phyloP scores from a whole-genome alignment of 2,329 filamentous ascomycete genomes.

The Eutypella sp. region DNA sequence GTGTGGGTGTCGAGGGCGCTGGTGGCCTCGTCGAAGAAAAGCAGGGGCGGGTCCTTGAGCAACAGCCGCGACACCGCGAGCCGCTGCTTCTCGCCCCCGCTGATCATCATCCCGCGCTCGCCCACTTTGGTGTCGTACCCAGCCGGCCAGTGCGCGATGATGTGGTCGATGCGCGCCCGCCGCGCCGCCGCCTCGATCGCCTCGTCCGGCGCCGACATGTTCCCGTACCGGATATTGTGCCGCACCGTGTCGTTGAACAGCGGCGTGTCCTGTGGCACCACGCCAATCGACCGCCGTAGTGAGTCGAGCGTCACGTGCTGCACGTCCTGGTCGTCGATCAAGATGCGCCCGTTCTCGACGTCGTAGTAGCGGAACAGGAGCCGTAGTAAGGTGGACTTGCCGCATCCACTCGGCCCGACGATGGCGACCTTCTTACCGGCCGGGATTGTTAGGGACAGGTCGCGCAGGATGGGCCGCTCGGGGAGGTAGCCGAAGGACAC shows the following conservation, averaged over 20 bases:
- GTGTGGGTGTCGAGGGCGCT: conserved; percentile 91
- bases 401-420: conserved; percentile 91
- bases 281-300: conserved; percentile 79
- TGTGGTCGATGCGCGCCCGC: conserved; percentile 80
- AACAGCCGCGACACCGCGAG: conserved; percentile 78
- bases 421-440: conserved; percentile 95
- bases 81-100: conserved; percentile 88
- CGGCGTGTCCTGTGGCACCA: conserved; percentile 95
- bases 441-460: conserved; percentile 83
- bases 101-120: conserved; percentile 95
- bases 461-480: conserved; percentile 79
- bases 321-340: conserved; percentile 91
- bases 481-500: conserved; percentile 89
- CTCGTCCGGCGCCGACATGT: conserved; percentile 68
- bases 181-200: conserved; percentile 72
- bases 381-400: conserved; percentile 88
- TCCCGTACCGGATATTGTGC: conserved; percentile 92
- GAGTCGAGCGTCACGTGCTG: conserved; percentile 77
- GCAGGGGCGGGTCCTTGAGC: conserved; percentile 80
- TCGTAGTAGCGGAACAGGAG: conserved; percentile 95
- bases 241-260: conserved; percentile 95
- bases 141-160: conserved; percentile 73
- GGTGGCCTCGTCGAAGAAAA: conserved; percentile 96
- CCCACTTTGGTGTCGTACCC: conserved; percentile 89
- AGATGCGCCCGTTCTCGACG: conserved; percentile 74